Evolutionary conservation across 148 eudicot genomes (phyloP).

Genomic region (Oxyria digyna): DNA sequence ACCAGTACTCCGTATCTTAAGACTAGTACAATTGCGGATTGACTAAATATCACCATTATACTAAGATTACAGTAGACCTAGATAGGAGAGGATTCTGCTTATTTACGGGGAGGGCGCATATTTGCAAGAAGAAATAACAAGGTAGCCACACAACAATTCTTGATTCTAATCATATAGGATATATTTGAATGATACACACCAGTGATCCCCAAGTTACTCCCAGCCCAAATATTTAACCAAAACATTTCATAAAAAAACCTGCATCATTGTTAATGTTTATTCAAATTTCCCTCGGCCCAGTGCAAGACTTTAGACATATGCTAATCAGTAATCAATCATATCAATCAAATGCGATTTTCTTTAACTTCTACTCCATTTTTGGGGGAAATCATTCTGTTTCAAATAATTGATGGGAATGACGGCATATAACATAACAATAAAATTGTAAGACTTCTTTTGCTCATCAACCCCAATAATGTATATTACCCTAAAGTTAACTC

Average conservation of each 20-base stretch:
- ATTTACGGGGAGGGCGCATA: neutral
- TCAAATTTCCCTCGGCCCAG: neutral
- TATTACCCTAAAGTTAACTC: neutral
- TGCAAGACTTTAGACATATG: neutral
- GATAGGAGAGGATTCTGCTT: neutral
- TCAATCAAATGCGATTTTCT: neutral
- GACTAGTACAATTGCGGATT: neutral
- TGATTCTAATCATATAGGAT: neutral
- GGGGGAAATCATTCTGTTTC: neutral
- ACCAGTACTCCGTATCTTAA: too few species aligned
- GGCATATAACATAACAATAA: neutral
- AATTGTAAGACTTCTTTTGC: neutral
- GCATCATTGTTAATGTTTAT: neutral
- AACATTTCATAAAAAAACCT: neutral
- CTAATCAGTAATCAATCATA: neutral
- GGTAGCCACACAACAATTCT: neutral
- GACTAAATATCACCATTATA: too few species aligned
- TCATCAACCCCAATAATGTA: neutral
- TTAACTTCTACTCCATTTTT: neutral
- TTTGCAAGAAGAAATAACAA: neutral
- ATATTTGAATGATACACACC: neutral
- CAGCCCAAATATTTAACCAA: neutral
- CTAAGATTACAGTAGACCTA: neutral
- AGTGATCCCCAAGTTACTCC: neutral
- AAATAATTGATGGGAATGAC: neutral